phyloP scores from a whole-genome alignment of 768 basidiomycete species.

The Tylopilus intermedius region DNA sequence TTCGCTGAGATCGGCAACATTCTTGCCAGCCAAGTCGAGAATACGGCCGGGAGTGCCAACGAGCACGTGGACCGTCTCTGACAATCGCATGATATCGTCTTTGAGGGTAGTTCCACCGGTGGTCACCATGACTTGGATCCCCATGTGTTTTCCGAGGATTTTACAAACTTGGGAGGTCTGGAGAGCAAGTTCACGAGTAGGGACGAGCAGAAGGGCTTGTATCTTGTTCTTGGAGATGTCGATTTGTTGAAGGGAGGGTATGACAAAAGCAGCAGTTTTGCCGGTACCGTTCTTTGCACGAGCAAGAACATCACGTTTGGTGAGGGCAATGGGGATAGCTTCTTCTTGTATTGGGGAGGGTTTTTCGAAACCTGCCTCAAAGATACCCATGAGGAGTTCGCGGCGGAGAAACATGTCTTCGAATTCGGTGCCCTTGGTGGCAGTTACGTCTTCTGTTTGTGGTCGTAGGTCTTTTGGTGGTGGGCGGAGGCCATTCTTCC shows the following conservation, averaged over 20 bases:
- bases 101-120: slow-evolving; percentile 97
- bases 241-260: slow-evolving; percentile 91
- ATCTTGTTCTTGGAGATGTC: slow-evolving; percentile 82
- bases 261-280: slow-evolving; percentile 98
- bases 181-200: slow-evolving; percentile 96
- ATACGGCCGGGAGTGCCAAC: slow-evolving; percentile 97
- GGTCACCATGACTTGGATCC: slow-evolving; percentile 96
- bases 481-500: slow-evolving; percentile 75
- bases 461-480: slow-evolving; percentile 91
- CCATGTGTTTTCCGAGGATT: slow-evolving; percentile 93
- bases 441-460: slow-evolving; percentile 95
- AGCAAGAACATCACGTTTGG: slow-evolving; percentile 89
- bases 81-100: slow-evolving; percentile 92
- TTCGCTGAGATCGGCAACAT: slow-evolving; percentile 87
- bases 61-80: slow-evolving; percentile 88
- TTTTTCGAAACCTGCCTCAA: slow-evolving; percentile 94
- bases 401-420: slow-evolving; percentile 90
- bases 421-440: slow-evolving; percentile 90
- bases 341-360: slow-evolving; percentile 99
- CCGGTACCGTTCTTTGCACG: slow-evolving; percentile 97
- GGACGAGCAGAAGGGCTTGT: slow-evolving; percentile 93
- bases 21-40: slow-evolving; percentile 89
- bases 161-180: slow-evolving; percentile 99
- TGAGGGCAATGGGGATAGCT: slow-evolving; percentile 92
- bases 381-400: slow-evolving; percentile 99